These are phyloP conservation scores for Cubamyces lactineus DNA, from an alignment of 768 basidiomycete species.

Conservation along the genomic window DNA sequence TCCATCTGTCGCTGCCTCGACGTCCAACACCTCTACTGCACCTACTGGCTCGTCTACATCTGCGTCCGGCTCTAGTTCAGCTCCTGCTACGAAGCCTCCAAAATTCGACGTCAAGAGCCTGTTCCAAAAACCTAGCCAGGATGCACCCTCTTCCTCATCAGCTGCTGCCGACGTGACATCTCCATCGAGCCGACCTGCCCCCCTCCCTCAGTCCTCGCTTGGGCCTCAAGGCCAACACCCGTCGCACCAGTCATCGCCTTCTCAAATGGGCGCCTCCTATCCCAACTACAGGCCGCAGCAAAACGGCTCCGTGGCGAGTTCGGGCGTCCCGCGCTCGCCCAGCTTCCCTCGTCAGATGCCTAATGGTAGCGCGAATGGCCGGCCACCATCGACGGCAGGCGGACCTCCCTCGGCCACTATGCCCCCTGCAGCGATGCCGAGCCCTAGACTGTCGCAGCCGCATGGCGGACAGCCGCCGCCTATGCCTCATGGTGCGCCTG, in stretches of 20 bases:
- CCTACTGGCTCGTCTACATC: slow-evolving; percentile 32
- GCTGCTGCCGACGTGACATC: slow-evolving; percentile 55
- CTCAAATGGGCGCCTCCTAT: slow-evolving; percentile 49
- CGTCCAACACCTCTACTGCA: slow-evolving; percentile 40
- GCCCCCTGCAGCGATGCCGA: slow-evolving; percentile 55
- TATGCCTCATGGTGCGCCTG: slow-evolving; percentile 48
- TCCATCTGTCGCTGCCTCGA: slow-evolving; percentile 19
- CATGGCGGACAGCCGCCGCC: slow-evolving; percentile 55
- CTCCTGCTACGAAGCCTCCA: slow-evolving; percentile 32
- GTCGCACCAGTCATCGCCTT: slow-evolving; percentile 35
- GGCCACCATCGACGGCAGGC: slow-evolving; percentile 27
- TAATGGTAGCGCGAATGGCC: slow-evolving; percentile 60
- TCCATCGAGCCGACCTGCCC: slow-evolving; percentile 56
- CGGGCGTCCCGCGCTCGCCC: slow-evolving; percentile 60
- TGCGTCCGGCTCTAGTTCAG: slow-evolving; percentile 37
- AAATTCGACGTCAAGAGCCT: slow-evolving; percentile 63
- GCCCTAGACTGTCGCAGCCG: slow-evolving; percentile 67
- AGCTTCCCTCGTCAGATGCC: slow-evolving; percentile 62
- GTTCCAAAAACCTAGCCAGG: slow-evolving; percentile 52
- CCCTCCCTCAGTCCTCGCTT: slow-evolving; percentile 50
- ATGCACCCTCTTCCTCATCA: slow-evolving; percentile 27
- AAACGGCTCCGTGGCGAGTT: slow-evolving; percentile 32
- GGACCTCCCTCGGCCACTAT: slow-evolving; percentile 35
- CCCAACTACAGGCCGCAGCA: slow-evolving; percentile 47
- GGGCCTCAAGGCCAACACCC: slow-evolving; percentile 35